These are phyloP conservation scores for Jatropha podagrica DNA, from an alignment of 441 rosid genomes.

Conservation along the genomic window DNA sequence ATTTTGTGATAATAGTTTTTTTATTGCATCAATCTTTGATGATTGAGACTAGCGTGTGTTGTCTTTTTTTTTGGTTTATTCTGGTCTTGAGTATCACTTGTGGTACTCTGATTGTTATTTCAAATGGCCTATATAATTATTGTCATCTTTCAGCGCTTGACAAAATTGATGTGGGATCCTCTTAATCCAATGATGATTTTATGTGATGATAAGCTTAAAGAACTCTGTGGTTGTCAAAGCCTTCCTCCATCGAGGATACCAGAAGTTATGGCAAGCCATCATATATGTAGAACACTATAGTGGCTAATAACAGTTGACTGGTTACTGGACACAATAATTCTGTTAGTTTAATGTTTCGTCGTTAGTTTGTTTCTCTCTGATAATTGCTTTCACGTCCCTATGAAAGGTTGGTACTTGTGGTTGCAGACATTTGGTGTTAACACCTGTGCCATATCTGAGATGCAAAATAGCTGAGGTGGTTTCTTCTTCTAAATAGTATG, in stretches of 20 bases:
- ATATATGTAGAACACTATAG: constrained; percentile 53
- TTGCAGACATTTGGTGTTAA: background rate
- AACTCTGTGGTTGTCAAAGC: constrained; percentile 88
- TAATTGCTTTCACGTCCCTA: background rate
- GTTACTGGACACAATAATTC: constrained; percentile 19
- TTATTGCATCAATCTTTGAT: background rate
- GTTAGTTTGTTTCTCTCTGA: background rate
- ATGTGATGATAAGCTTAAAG: constrained; percentile 78
- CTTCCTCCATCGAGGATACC: constrained; percentile 72
- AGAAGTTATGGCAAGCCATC: constrained; percentile 58
- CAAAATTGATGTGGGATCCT: constrained; percentile 43
- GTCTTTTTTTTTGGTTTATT: background rate
- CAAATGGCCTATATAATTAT: constrained; percentile 20
- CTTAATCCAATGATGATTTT: constrained; percentile 64
- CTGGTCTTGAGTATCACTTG: background rate
- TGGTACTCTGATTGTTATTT: background rate
- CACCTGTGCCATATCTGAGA: background rate
- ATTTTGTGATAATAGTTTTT: background rate
- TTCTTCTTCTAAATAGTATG: background rate
- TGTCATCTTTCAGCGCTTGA: constrained; percentile 7
- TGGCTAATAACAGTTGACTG: constrained; percentile 26
- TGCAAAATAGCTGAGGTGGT: background rate
- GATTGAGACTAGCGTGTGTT: background rate
- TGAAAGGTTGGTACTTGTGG: background rate
- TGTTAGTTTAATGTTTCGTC: background rate